Base-by-base conservation (phyloP, 805 yeast genomes). In the Hanseniaspora taiwanica region DNA sequence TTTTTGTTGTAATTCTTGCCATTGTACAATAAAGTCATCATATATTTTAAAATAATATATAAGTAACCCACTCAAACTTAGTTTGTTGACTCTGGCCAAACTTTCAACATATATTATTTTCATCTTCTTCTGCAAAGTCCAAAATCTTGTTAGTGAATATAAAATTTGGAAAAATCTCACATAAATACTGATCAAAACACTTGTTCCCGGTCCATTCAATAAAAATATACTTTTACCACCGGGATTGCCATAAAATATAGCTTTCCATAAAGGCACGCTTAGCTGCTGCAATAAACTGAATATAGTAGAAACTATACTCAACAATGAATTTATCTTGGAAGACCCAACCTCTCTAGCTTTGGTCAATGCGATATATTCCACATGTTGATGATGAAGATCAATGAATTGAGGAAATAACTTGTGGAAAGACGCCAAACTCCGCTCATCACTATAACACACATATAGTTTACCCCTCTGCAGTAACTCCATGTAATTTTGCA, bases 11-110 rank as follows among this genome's bases (percentile, higher is more conserved):
- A 91, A 63, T 21, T 66, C 65, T 21, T 72, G 73, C 98, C 98
- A 91, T 56, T 91, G 98, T 7, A 91, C 97, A 1, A 91, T 52
- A 44, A 91, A 81, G 18, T 87, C 64, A 54, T 85, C 81, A 3
- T 78, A 66, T 3, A 91, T 62, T 4, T 38, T 29, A n/a, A 36
- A 7, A 3, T 85, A 85, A 45, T 81, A 64, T 12, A 89, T 54
- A 16, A 91, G 55, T 37, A 60, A 54, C 0, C 97, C 98, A 14
- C 87, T 76, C 24, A 86, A 60, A 52, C 96, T 85, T 39, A 91
- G 65, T 2, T 64, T 61, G 40, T 68, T 65, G 8, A 86, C 95
- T 33, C 97, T 65, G 0, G 97, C 96, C 33, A 89, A 64, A 37
- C 91, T 78, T 58, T 89, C 97, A 20, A 89, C 64, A 53, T 89